phyloP scores from a whole-genome alignment of 192 early-diverging fungal species.

The Coemansia erecta region DNA sequence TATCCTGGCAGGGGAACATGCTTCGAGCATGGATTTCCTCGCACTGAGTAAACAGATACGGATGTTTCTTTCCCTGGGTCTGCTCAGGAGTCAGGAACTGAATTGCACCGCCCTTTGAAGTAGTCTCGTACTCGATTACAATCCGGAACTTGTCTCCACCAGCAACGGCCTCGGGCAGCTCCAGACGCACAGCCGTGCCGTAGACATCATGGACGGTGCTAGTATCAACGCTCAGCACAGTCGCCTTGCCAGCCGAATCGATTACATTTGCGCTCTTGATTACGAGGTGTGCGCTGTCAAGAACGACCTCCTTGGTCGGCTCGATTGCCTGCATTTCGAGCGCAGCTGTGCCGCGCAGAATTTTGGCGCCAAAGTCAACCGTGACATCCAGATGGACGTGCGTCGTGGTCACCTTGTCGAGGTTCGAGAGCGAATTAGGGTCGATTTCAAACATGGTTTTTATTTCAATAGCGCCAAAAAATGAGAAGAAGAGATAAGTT shows the following conservation, averaged over 20 bases:
- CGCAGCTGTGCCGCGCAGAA: constrained; percentile 64
- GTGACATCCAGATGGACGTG: constrained; percentile 75
- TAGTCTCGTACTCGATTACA: constrained; percentile 74
- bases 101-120: constrained; percentile 77
- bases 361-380: constrained; percentile 73
- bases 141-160: constrained; percentile 58
- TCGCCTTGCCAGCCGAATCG: constrained; percentile 2
- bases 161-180: constrained; percentile 50
- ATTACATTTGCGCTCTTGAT: constrained; percentile 23
- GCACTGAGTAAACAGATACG: constrained; percentile 97
- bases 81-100: constrained; percentile 93
- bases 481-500: neutral
- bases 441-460: constrained; percentile 57
- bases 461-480: neutral
- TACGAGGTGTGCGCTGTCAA: constrained; percentile 68
- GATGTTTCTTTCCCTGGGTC: constrained; percentile 89
- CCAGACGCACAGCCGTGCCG: constrained; percentile 70
- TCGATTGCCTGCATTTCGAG: constrained; percentile 60
- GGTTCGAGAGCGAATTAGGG: constrained; percentile 83
- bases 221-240: constrained; percentile 24
- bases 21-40: constrained; percentile 94
- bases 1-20: constrained; percentile 87
- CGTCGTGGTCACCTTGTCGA: constrained; percentile 65
- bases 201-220: constrained; percentile 60
- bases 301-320: constrained; percentile 59